Conservation (phyloP, 1,284 basidiomycete genomes). For the Microbotryum violaceum region DNA sequence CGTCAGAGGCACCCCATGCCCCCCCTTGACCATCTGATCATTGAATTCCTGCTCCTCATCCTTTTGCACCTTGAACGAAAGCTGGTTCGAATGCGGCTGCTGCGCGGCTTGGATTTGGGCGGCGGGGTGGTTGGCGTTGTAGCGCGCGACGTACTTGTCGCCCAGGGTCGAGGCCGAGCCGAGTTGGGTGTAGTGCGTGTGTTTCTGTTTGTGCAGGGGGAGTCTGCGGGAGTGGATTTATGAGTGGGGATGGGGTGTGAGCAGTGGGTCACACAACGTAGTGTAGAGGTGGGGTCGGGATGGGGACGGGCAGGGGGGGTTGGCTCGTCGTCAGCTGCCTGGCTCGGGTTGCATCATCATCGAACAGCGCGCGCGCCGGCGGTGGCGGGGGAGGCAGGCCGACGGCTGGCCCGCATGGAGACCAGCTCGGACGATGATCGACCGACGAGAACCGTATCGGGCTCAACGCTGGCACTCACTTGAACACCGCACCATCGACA, state of each 20-base stretch:
- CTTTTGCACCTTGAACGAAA: constrained; percentile 38
- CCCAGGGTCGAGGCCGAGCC: constrained; percentile 58
- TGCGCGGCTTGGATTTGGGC: constrained; percentile 42
- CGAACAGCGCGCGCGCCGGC: too few relatives aligned
- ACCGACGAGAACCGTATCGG: too few relatives aligned
- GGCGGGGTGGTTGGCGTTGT: constrained; percentile 53
- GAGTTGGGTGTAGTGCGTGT: constrained; percentile 11
- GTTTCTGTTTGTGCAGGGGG: constrained; percentile 24
- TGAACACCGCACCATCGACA: too few relatives aligned
- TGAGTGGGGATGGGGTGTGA: not conserved
- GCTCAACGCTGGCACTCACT: too few relatives aligned
- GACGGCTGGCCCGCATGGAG: too few relatives aligned
- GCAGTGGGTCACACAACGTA: not conserved
- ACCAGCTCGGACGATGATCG: too few relatives aligned
- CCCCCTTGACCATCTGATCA: constrained; percentile 51
- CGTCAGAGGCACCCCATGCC: constrained; percentile 80
- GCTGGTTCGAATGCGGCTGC: constrained; percentile 35
- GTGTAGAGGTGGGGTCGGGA: not conserved
- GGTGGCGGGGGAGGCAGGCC: too few relatives aligned
- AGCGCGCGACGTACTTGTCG: constrained; percentile 69
- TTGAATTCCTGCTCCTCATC: constrained; percentile 50
- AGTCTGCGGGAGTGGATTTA: constrained; percentile 11
- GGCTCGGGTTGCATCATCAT: too few relatives aligned
- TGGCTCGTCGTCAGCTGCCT: not conserved
- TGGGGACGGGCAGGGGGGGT: not conserved